Evolutionary conservation across 345 rosid species (phyloP).

Genomic region (Draba incana): DNA sequence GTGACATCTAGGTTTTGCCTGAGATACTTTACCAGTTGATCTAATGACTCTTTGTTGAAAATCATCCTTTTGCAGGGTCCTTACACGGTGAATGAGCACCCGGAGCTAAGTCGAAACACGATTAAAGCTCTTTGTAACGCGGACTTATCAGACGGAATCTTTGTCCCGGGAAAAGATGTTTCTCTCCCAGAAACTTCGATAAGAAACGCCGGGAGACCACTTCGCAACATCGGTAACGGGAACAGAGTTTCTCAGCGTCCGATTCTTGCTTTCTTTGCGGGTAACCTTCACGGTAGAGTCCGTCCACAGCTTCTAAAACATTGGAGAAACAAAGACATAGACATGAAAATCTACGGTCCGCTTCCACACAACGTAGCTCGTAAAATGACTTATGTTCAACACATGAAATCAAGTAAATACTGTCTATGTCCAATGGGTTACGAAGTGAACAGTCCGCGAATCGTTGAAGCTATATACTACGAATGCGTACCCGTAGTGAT

Average conservation of each 20-base stretch:
- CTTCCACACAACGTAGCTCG: conserved; percentile 60
- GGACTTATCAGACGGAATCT: conserved; percentile 72
- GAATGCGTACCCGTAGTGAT: conserved; percentile 89
- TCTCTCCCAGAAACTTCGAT: conserved; percentile 89
- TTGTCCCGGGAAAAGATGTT: conserved; percentile 63
- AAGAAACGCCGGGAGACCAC: conserved; percentile 68
- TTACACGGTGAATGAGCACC: conserved; percentile 64
- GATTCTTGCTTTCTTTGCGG: conserved; percentile 91
- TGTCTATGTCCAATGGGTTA: conserved; percentile 92
- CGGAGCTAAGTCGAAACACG: conserved; percentile 63
- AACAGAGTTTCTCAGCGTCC: conserved; percentile 78
- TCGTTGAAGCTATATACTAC: conserved; percentile 85
- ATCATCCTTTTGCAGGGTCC: conserved; percentile 67
- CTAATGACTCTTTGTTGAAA: background rate
- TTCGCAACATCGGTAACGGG: conserved; percentile 67
- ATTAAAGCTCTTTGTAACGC: conserved; percentile 90
- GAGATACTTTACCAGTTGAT: too few relatives aligned
- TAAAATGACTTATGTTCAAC: conserved; percentile 75
- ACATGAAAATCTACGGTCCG: conserved; percentile 78
- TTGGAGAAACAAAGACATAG: conserved; percentile 75
- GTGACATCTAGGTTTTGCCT: too few relatives aligned
- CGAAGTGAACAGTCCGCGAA: conserved; percentile 93
- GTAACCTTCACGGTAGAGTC: conserved; percentile 82
- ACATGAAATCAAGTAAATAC: conserved; percentile 85
- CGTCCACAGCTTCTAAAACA: conserved; percentile 74